A percentile compares a stretch with the other conserved stretches of the same genome.
phyloP scores from a whole-genome alignment of 768 basidiomycete species.

The Mycena venus region DNA sequence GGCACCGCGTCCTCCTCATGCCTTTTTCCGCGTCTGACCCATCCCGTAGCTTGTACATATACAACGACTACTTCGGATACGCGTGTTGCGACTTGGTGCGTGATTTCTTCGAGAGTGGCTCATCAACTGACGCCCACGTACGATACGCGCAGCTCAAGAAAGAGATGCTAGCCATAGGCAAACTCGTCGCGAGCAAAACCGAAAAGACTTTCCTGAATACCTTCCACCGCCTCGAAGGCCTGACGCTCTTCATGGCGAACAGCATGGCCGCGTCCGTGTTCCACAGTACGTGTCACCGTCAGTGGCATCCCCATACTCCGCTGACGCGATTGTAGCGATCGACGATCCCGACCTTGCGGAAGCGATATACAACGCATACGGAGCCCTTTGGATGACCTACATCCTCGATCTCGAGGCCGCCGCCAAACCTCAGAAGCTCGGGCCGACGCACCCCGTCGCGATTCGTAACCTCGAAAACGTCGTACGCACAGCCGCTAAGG shows the following conservation, averaged over 20 bases:
- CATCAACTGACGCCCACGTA: neutral
- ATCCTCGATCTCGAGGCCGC: conserved; percentile 25
- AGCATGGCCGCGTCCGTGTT: conserved; percentile 12
- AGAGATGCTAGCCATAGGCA: conserved; percentile 27
- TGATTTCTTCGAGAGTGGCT: neutral
- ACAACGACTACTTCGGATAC: conserved; percentile 32
- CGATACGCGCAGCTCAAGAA: conserved; percentile 19
- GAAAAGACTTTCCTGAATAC: conserved; percentile 8
- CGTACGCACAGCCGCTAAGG: conserved; percentile 21
- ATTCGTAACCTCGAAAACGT: conserved; percentile 28
- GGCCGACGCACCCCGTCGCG: conserved; percentile 17
- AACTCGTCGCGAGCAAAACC: conserved; percentile 14
- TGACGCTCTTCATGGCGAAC: conserved; percentile 26
- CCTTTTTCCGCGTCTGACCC: neutral
- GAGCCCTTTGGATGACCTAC: conserved; percentile 28
- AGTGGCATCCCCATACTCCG: neutral
- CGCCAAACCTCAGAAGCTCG: conserved; percentile 27
- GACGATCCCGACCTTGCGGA: conserved; percentile 26
- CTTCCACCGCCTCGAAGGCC: conserved; percentile 22
- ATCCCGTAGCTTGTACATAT: conserved; percentile 10
- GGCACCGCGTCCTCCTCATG: neutral
- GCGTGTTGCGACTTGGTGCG: conserved; percentile 26
- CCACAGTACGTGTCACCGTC: conserved; percentile 6
- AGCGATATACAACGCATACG: conserved; percentile 23
- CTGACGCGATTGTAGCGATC: neutral